Conservation (phyloP, 306 rosid genomes). For the Lathyrus tuberosus region DNA sequence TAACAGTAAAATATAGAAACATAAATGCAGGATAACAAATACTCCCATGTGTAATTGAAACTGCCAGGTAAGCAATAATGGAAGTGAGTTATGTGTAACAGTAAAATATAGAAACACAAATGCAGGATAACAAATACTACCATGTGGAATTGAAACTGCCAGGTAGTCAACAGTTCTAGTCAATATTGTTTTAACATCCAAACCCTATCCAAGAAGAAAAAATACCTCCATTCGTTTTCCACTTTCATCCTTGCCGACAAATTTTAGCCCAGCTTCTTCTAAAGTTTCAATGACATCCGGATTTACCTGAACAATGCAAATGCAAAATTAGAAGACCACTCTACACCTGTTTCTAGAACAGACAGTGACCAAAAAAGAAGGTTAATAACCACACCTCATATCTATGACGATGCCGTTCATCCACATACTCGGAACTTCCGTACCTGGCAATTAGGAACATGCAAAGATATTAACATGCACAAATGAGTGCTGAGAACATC, state of each 20-base stretch:
- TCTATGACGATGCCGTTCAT: conserved; percentile 97
- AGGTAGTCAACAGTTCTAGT: conserved; percentile 32
- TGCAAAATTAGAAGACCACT: conserved; percentile 26
- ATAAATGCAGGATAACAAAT: conserved; percentile 17
- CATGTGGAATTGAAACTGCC: conserved; percentile 25
- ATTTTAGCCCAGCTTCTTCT: conserved; percentile 86
- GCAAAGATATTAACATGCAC: conserved; percentile 27
- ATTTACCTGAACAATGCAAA: conserved; percentile 69
- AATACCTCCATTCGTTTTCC: conserved; percentile 97
- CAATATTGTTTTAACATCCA: conserved; percentile 28
- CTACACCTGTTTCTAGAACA: conserved; percentile 21
- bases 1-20: conserved; percentile 6
- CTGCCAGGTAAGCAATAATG: conserved; percentile 19
- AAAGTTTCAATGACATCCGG: conserved; percentile 73
- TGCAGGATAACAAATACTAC: conserved; percentile 29
- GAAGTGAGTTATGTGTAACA: conserved; percentile 17
- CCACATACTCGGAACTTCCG: conserved; percentile 75
- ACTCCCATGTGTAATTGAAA: conserved; percentile 33
- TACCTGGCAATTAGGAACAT: conserved; percentile 60
- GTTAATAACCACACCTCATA: conserved; percentile 70
- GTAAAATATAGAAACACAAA: conserved; percentile 14
- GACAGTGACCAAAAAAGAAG: conserved; percentile 23
- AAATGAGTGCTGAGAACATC: conserved; percentile 31
- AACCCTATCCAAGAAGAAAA: conserved; percentile 37
- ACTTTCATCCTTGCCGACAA: conserved; percentile 92